A percentile compares a stretch with the other conserved stretches of the same genome.
Conservation (phyloP, 225 moss, liverwort and hornwort species). For the Lunularia cruciata region DNA sequence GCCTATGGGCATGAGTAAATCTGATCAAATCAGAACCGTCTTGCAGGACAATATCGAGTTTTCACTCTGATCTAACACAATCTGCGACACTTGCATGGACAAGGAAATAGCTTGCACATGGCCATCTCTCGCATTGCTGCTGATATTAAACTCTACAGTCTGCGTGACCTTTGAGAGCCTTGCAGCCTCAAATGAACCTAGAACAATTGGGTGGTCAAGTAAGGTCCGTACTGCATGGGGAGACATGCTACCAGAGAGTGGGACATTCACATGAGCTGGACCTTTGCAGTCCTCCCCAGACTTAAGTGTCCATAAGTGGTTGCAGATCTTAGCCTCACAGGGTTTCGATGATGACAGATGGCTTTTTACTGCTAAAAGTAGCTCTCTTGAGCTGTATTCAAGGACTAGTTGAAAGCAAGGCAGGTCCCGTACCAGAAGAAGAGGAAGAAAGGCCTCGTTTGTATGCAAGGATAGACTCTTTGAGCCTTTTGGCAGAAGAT, state of each 20-base stretch:
- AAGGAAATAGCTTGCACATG: neutral
- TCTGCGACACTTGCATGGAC: neutral
- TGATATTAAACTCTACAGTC: neutral
- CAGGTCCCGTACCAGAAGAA: conserved; percentile 27
- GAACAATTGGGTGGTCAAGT: neutral
- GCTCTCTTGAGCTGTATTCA: conserved; percentile 6
- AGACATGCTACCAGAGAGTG: neutral
- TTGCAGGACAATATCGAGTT: neutral
- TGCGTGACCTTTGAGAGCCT: neutral
- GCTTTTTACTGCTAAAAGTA: neutral
- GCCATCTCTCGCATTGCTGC: neutral
- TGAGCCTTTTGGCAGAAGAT: conserved; percentile 35
- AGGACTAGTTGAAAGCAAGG: conserved; percentile 36
- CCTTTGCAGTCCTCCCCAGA: neutral
- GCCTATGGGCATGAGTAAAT: neutral
- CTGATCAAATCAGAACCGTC: no score
- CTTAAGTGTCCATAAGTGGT: neutral
- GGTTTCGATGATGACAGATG: neutral
- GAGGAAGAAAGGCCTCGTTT: conserved; percentile 35
- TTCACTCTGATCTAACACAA: neutral
- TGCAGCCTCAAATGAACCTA: neutral
- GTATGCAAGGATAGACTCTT: conserved; percentile 40
- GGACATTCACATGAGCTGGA: no score
- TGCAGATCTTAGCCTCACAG: neutral
- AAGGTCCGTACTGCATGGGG: neutral